phyloP scores from a whole-genome alignment of 2,329 filamentous ascomycete genomes.

The Lasiodiplodia hormozganensis region DNA sequence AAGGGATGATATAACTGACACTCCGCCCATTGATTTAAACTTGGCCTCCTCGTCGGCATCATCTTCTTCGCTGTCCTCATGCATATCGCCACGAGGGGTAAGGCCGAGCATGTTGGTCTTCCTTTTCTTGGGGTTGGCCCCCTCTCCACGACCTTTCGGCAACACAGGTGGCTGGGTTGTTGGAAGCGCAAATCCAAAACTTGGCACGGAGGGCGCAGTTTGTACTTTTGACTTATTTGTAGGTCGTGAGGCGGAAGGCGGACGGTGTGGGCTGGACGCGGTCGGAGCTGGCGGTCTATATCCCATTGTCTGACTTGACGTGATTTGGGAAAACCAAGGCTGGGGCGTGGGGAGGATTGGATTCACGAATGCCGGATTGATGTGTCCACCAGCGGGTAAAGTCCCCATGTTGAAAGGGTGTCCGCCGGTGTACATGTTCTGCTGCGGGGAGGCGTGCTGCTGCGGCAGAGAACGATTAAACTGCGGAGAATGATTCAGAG shows the following conservation, averaged over 20 bases:
- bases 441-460: neutral
- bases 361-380: slow-evolving; percentile 33
- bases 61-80: slow-evolving; percentile 63
- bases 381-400: slow-evolving; percentile 29
- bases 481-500: neutral
- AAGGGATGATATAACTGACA: slow-evolving; percentile 53
- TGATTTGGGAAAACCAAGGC: slow-evolving; percentile 3
- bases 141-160: neutral
- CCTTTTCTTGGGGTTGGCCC: slow-evolving; percentile 67
- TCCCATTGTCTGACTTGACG: neutral
- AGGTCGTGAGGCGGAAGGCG: neutral
- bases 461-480: slow-evolving; percentile 2
- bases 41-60: slow-evolving; percentile 73
- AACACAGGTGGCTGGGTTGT: neutral
- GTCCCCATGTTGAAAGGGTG: neutral
- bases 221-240: slow-evolving; percentile 18
- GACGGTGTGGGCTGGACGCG: neutral
- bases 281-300: neutral
- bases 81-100: slow-evolving; percentile 64
- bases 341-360: neutral
- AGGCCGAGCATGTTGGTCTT: slow-evolving; percentile 76
- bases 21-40: slow-evolving; percentile 54
- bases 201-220: slow-evolving; percentile 42
- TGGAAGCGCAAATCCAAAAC: slow-evolving; percentile 45
- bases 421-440: neutral